Evolutionary conservation across 1,284 basidiomycete species (phyloP).

Genomic region (Taiwanofungus camphoratus): DNA sequence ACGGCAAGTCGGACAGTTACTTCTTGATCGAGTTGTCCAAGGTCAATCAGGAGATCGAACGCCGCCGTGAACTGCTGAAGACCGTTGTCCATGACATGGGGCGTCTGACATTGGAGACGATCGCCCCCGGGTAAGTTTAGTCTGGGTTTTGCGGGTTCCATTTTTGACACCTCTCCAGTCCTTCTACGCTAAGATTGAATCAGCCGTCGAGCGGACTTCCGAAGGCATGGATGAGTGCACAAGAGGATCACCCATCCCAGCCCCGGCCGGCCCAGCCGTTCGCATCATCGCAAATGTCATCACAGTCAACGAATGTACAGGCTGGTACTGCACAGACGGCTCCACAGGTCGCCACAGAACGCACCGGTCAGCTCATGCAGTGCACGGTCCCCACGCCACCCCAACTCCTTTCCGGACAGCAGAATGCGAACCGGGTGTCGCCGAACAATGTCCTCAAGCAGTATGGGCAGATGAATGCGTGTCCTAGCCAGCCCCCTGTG

Average conservation of each 20-base stretch:
- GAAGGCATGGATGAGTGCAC: no score
- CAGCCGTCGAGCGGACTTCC: no score
- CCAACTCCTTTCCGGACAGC: conserved; percentile 6
- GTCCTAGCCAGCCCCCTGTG: neutral
- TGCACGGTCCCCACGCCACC: conserved; percentile 10
- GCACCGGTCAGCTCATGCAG: conserved; percentile 11
- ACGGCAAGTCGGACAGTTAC: neutral
- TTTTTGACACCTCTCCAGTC: no score
- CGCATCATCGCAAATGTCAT: conserved; percentile 8
- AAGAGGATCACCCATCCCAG: conserved; percentile 7
- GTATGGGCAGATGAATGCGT: conserved; percentile 1
- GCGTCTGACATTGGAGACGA: neutral
- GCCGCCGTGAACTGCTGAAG: neutral
- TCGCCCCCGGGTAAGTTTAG: no score
- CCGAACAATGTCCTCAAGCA: conserved; percentile 9
- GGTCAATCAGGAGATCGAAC: neutral
- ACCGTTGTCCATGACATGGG: neutral
- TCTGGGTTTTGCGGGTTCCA: no score
- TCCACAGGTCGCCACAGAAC: conserved; percentile 11
- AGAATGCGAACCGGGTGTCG: conserved; percentile 7
- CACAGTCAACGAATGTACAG: no score
- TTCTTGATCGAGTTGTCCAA: neutral
- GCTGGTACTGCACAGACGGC: no score
- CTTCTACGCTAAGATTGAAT: no score
- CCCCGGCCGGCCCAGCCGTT: conserved; percentile 11